A percentile compares a stretch with the other conserved stretches of the same genome.
Evolutionary conservation across 1,284 basidiomycete species (phyloP).

Genomic region (Rhodotorula glutinis): DNA sequence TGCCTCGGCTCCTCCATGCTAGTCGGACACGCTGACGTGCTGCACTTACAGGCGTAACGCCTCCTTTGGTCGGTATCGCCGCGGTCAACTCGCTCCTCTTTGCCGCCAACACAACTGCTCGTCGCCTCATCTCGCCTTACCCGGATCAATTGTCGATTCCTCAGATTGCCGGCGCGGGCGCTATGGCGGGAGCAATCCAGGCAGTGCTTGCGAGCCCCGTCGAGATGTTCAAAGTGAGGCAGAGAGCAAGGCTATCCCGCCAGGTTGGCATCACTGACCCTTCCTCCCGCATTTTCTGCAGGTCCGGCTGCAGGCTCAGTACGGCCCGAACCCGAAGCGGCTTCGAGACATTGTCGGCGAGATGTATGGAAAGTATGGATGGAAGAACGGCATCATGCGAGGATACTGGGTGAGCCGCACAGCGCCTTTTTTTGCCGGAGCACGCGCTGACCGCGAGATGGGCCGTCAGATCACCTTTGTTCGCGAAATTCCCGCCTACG

Average conservation of each 20-base stretch:
- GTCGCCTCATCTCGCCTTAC: conserved; percentile 81
- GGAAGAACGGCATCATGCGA: conserved; percentile 84
- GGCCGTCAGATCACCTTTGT: conserved; percentile 72
- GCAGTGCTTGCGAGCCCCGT: conserved; percentile 61
- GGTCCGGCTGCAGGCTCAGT: conserved; percentile 96
- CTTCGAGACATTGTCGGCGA: conserved; percentile 68
- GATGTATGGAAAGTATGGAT: conserved; percentile 81
- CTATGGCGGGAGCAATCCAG: conserved; percentile 86
- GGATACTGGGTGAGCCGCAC: conserved; percentile 77
- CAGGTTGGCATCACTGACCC: no score
- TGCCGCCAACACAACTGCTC: conserved; percentile 77
- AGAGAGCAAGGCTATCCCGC: no score
- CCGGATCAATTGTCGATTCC: conserved; percentile 61
- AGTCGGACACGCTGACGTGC: background rate
- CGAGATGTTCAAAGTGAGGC: conserved; percentile 53
- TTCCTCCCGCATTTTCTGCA: conserved; percentile 50
- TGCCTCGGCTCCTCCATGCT: no score
- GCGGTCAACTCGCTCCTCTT: conserved; percentile 95
- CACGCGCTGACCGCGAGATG: background rate
- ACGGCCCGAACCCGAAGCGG: conserved; percentile 61
- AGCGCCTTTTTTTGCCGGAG: no score
- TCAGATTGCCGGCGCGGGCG: conserved; percentile 78
- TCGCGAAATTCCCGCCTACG: conserved; percentile 91
- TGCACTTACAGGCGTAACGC: conserved; percentile 68
- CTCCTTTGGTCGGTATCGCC: conserved; percentile 88